phyloP scores from a whole-genome alignment of 2,329 filamentous ascomycete genomes.

The Penicillium occitanis region DNA sequence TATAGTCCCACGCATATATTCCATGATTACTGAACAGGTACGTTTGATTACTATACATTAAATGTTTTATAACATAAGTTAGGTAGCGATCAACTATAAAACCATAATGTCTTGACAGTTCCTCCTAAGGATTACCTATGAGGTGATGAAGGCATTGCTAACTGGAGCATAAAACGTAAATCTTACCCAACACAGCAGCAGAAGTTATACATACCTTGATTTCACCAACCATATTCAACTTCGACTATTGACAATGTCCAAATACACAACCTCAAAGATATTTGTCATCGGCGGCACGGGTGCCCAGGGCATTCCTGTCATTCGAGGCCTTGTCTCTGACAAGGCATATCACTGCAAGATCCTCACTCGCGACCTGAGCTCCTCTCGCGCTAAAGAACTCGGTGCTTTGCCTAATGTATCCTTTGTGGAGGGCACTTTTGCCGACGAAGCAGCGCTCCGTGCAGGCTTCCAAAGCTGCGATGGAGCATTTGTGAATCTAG shows the following conservation, averaged over 20 bases:
- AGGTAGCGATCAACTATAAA: neutral
- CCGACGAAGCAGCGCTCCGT: neutral
- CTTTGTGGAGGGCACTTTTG: conserved; percentile 4
- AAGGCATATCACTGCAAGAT: neutral
- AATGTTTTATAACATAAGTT: neutral
- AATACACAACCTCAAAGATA: neutral
- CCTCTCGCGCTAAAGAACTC: neutral
- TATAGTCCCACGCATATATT: neutral
- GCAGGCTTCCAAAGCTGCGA: neutral
- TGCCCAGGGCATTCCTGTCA: neutral
- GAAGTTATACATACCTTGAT: neutral
- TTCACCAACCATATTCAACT: neutral
- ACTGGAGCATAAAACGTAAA: neutral
- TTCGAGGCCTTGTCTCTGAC: neutral
- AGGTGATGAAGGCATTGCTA: neutral
- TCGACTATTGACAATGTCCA: neutral
- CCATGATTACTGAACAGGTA: neutral
- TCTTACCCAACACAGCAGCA: neutral
- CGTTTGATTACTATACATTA: neutral
- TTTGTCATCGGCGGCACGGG: conserved; percentile 16
- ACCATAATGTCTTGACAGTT: neutral
- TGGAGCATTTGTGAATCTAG: conserved; percentile 51
- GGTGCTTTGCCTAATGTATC: neutral
- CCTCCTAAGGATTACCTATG: neutral
- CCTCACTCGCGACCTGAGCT: neutral